Conservation (phyloP, 345 rosid species). For the Conringia planisiliqua region DNA sequence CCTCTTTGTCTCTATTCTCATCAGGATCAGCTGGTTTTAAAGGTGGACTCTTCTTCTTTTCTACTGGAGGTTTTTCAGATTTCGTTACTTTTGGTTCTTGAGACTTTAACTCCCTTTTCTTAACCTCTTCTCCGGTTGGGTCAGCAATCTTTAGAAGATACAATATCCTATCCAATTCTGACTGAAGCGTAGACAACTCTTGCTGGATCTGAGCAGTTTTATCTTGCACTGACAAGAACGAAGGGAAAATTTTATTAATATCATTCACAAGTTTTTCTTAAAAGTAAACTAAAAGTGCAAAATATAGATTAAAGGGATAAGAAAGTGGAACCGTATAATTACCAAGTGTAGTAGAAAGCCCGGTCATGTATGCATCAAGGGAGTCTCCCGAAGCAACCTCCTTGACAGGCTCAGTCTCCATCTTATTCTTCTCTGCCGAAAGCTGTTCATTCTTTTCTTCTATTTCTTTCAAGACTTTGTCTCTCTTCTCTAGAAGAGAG, state of each 20-base stretch:
- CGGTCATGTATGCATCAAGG: constrained; percentile 93
- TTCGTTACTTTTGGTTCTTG: constrained; percentile 38
- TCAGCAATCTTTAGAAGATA: constrained; percentile 89
- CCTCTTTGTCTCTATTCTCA: constrained; percentile 31
- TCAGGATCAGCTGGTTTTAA: constrained; percentile 34
- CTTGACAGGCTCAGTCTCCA: constrained; percentile 45
- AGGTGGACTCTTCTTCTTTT: constrained; percentile 33
- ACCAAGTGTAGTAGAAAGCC: constrained; percentile 86
- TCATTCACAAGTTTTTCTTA: not conserved
- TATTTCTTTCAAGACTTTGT: constrained; percentile 57
- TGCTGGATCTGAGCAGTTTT: constrained; percentile 55
- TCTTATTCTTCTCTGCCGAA: constrained; percentile 58
- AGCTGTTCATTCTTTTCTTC: constrained; percentile 54
- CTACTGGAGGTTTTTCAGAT: constrained; percentile 37
- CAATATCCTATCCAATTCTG: constrained; percentile 63
- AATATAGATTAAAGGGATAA: not conserved
- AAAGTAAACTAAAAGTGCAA: not conserved
- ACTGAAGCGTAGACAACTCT: constrained; percentile 63
- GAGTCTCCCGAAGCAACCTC: constrained; percentile 69
- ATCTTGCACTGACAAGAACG: constrained; percentile 57
- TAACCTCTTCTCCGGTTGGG: constrained; percentile 76
- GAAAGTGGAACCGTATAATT: not conserved
- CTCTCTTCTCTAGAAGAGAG: constrained; percentile 87
- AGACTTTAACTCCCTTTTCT: constrained; percentile 50
- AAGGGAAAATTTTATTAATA: not conserved